Conservation (phyloP, 345 rosid genomes). For the Populus davidiana region DNA sequence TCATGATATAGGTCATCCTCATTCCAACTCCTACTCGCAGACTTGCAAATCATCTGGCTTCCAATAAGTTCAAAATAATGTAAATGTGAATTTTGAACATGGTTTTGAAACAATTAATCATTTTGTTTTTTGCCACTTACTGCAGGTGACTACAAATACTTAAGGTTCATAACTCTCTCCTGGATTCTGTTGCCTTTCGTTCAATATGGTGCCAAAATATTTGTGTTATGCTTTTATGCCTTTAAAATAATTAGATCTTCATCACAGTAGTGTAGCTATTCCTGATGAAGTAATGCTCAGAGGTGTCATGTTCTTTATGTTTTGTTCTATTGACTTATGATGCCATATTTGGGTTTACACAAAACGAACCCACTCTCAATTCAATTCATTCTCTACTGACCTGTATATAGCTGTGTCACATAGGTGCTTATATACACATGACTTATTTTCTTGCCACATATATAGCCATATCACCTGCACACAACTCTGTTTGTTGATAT, state of each 20-base stretch:
- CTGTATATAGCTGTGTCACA: too few species aligned
- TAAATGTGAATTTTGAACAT: not conserved
- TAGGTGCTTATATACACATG: too few species aligned
- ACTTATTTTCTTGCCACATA: too few species aligned
- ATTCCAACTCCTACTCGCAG: not conserved
- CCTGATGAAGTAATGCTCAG: not conserved
- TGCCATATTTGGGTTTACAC: too few species aligned
- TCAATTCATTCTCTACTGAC: too few species aligned
- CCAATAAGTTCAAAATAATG: not conserved
- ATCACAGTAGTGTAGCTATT: not conserved
- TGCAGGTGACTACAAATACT: constrained; percentile 82
- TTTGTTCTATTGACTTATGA: too few species aligned
- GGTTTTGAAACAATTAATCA: not conserved
- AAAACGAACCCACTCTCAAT: too few species aligned
- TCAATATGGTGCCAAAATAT: not conserved
- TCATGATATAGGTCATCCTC: constrained; percentile 64
- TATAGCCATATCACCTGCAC: too few species aligned
- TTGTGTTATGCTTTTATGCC: not conserved
- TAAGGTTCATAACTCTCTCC: constrained; percentile 44
- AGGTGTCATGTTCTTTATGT: too few species aligned
- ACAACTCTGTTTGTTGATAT: too few species aligned
- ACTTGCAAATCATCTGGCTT: not conserved
- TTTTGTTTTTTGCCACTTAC: constrained; percentile 9
- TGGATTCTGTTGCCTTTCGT: not conserved
- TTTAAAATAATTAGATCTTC: not conserved